Percentiles rank a stretch among this genome's conserved stretches.
phyloP scores from a whole-genome alignment of 164 flowering plant species.

The grape (Vitis vinifera) region ASM3070453v1 NC_081820.1:21636001-21636500 shows the following conservation, averaged over 20 bases:
- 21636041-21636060: slow-evolving; percentile 33
- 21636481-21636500: slow-evolving; percentile 44
- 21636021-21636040: slow-evolving; percentile 52
- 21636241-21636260: slow-evolving; percentile 4
- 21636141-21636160: slow-evolving; percentile 39
- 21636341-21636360: slow-evolving; percentile 21
- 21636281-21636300: slow-evolving; percentile 17
- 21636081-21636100: slow-evolving; percentile 38
- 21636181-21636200: slow-evolving; percentile 8
- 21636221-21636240: slow-evolving; percentile 2
- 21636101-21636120: slow-evolving; percentile 32
- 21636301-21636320: slow-evolving; percentile 21
- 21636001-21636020: slow-evolving; percentile 28
- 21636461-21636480: slow-evolving; percentile 27
- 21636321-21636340: slow-evolving; percentile 8
- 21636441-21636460: slow-evolving; percentile 34
- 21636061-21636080: slow-evolving; percentile 39
- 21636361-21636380: slow-evolving; percentile 30
- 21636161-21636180: slow-evolving; percentile 23
- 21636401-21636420: slow-evolving; percentile 18
- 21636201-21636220: slow-evolving; percentile 16
- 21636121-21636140: slow-evolving; percentile 29
- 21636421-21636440: slow-evolving; percentile 34
- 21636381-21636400: slow-evolving; percentile 17
- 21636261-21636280: slow-evolving; percentile 13